Conservation (phyloP, 2,329 filamentous ascomycete genomes). For the Colletotrichum karsti region DNA sequence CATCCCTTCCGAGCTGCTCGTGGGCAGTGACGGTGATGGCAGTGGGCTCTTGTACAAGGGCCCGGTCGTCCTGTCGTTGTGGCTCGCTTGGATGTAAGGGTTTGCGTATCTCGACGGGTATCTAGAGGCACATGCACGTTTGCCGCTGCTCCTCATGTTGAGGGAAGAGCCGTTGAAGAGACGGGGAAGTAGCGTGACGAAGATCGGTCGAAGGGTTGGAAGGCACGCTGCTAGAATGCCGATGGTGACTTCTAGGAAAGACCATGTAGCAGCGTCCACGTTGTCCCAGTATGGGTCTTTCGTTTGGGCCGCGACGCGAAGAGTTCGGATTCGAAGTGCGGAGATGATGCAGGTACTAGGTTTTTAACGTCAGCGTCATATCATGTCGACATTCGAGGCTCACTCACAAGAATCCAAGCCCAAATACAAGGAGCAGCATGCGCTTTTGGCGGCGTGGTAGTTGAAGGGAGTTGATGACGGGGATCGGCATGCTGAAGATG, state of each 20-base stretch:
- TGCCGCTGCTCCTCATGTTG: not conserved
- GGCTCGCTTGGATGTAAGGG: constrained; percentile 11
- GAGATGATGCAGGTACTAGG: constrained; percentile 37
- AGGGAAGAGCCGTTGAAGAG: constrained; percentile 24
- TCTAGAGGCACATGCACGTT: not conserved
- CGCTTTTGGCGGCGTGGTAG: constrained; percentile 34
- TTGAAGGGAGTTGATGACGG: constrained; percentile 33
- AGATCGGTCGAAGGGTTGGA: constrained; percentile 38
- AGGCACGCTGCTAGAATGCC: constrained; percentile 39
- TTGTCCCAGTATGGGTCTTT: constrained; percentile 39
- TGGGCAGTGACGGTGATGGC: not conserved
- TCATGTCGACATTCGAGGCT: not conserved
- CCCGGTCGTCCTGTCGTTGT: constrained; percentile 28
- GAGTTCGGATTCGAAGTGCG: constrained; percentile 39
- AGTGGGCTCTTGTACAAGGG: not conserved
- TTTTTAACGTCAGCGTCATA: not conserved
- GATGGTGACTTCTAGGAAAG: constrained; percentile 39
- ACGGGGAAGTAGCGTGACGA: constrained; percentile 33
- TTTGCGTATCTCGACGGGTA: not conserved
- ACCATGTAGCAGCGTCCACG: constrained; percentile 39
- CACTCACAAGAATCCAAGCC: constrained; percentile 38
- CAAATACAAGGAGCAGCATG: constrained; percentile 33
- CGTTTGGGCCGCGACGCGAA: constrained; percentile 33
- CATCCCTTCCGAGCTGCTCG: not conserved
- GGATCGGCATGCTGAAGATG: constrained; percentile 37